Evolutionary conservation across 768 basidiomycete species (phyloP), one percentile per base, ranked within the genome.

Genomic region (Phanerochaete carnosa): DNA sequence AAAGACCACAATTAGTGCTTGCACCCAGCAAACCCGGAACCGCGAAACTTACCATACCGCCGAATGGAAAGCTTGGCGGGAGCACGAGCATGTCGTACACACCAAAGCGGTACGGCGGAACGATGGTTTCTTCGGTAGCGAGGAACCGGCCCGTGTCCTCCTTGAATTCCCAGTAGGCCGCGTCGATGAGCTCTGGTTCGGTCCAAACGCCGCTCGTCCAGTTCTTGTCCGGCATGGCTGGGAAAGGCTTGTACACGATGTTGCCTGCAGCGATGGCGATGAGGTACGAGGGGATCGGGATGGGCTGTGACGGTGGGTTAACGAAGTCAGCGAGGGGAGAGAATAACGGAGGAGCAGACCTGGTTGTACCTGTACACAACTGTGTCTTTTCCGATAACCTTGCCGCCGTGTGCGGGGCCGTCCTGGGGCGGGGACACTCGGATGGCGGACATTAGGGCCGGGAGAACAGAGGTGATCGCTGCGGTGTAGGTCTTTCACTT

Each of bases 221-320:
- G n/a, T 77, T 69, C 65, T 83, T 88, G 22, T 86, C 90, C 37
- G 83, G 73, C 9, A 81, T 74, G 29, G 76, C 72, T 2, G 81
- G 75, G 70, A 94, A 93, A 0, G 84, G 69, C 11, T 78, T 83
- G 73, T 95, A 95, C 26, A 77, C 80, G 2, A 97, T 74, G 70
- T 96, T 89, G 1, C 95, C 95, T 0, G 84, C 81, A 0, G 95
- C 95, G 56, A 98, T 88, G 3, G 96, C 96, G 53, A 98, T 80
- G n/a, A 98, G 79, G 70, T 98, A 98, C 1, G 89, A 86, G 1
- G 96, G 92, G 59, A 98, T 94, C 3, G 91, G 85, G n/a, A 92
- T 82, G 9, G 83, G 86, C 92, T 98, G 68, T 9, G 64, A 13
- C 11, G 62, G 55, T 19, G 6, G 1, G 3, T 26, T 45, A n/a